These are phyloP conservation scores for Mycena sp. DNA, from an alignment of 1,284 basidiomycete species.

Conservation along the genomic window DNA sequence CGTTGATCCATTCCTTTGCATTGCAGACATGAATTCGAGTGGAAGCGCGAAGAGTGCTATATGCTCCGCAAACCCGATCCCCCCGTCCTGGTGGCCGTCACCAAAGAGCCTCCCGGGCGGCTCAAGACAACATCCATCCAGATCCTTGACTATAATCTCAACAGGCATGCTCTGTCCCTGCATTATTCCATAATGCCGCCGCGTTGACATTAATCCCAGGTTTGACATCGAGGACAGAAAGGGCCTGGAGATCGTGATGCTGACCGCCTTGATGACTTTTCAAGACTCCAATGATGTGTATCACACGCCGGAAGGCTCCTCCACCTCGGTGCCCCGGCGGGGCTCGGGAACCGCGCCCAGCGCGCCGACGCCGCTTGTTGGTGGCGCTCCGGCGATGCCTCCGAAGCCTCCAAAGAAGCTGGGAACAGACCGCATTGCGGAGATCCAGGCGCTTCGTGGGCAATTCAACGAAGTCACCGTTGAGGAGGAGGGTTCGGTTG, in stretches of 20 bases:
- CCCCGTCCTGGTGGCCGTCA: constrained; percentile 81
- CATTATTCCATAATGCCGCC: constrained; percentile 3
- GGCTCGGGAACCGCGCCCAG: constrained; percentile 7
- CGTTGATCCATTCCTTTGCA: not conserved
- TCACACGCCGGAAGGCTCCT: constrained; percentile 47
- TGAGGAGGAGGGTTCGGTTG: constrained; percentile 66
- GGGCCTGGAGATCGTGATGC: constrained; percentile 80
- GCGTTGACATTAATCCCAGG: constrained; percentile 47
- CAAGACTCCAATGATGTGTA: constrained; percentile 74
- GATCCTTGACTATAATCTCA: constrained; percentile 87
- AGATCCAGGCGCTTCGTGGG: constrained; percentile 69
- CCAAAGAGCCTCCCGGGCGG: constrained; percentile 75
- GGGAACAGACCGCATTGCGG: constrained; percentile 72
- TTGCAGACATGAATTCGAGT: constrained; percentile 81
- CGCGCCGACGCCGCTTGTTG: constrained; percentile 23
- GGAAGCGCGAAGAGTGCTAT: constrained; percentile 75
- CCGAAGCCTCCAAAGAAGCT: constrained; percentile 70
- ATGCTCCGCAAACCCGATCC: constrained; percentile 87
- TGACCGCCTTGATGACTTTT: constrained; percentile 80
- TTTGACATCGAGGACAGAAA: constrained; percentile 87
- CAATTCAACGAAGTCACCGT: constrained; percentile 81
- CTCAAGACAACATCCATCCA: constrained; percentile 76
- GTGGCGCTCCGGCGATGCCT: constrained; percentile 54
- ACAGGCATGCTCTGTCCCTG: constrained; percentile 56
- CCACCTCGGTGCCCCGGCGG: constrained; percentile 23